These are phyloP conservation scores for Daldinia grandis DNA, from an alignment of 495 filamentous ascomycete species.

Conservation along the genomic window DNA sequence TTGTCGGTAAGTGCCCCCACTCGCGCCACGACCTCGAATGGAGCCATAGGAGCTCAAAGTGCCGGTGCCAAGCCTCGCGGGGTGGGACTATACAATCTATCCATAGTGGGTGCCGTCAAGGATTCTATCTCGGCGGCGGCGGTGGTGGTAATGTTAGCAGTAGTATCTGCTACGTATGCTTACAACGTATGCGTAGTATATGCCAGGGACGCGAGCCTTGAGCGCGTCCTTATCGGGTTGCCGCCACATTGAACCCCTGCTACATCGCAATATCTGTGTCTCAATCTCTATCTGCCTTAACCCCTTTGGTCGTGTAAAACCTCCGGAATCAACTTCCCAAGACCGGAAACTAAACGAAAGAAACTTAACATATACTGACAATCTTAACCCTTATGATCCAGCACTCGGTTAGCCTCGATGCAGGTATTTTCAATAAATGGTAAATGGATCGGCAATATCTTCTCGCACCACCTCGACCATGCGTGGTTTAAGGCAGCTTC, in stretches of 20 bases:
- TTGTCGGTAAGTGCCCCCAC: slow-evolving; percentile 28
- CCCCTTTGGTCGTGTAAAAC: slow-evolving; percentile 26
- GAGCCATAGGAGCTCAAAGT: slow-evolving; percentile 43
- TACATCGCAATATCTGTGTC: slow-evolving; percentile 40
- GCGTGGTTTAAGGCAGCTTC: slow-evolving; percentile 14
- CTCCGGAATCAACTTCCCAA: slow-evolving; percentile 32
- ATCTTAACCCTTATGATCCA: slow-evolving; percentile 30
- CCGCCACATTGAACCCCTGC: slow-evolving; percentile 35
- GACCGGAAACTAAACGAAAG: slow-evolving; percentile 30
- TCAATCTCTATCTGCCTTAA: slow-evolving; percentile 32
- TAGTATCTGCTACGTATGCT: slow-evolving; percentile 20
- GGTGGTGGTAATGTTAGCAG: not conserved
- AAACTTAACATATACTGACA: slow-evolving; percentile 24
- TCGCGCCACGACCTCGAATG: slow-evolving; percentile 36
- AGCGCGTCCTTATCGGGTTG: slow-evolving; percentile 23
- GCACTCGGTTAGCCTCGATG: slow-evolving; percentile 21
- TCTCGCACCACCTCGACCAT: slow-evolving; percentile 18
- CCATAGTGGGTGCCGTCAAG: slow-evolving; percentile 27
- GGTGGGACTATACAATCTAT: slow-evolving; percentile 45
- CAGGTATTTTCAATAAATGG: slow-evolving; percentile 34
- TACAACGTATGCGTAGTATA: slow-evolving; percentile 24
- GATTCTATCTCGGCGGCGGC: not conserved
- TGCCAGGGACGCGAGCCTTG: slow-evolving; percentile 34
- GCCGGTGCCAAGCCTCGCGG: slow-evolving; percentile 43
- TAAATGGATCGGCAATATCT: slow-evolving; percentile 39